Base-by-base conservation (phyloP, 2,329 filamentous ascomycete species). In the Penicillium sp. region DNA sequence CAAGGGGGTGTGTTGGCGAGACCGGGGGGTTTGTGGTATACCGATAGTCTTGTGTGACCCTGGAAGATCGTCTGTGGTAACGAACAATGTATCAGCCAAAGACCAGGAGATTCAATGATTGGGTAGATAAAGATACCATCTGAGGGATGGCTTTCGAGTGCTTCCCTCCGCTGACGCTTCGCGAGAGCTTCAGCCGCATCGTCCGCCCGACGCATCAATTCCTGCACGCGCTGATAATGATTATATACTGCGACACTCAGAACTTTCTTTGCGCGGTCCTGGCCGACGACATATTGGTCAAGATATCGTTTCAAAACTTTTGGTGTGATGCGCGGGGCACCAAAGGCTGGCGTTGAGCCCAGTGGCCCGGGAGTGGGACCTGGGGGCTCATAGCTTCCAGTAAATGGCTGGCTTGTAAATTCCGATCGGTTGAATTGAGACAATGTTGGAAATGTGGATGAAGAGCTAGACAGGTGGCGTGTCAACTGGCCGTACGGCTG, bases 261-360 rank as follows among this genome's bases (percentile, higher is more conserved):
- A 12, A 91, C 88, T 70, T 95, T 95, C 77, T 99, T 77, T 25
- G 93, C 90, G 52, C 89, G 83, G 58, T 96, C 89, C 70, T 99
- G 93, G 34, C 92, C 93, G 3, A 99, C 92, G 1, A 99, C 92
- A 67, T 95, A 99, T 65, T 93, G 88, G 67, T 99, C 93, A 28
- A 97, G 83, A 63, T 93, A 87, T 64, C 89, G 84, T 76, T 97
- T 96, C 61, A 99, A 77, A 60, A 76, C 72, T 58, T 77, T 79
- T 7, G 83, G 83, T 9, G 82, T 86, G 45, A 85, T 74, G 43
- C 75, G 75, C 28, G 80, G 79, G 27, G 76, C 76, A 49, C 80
- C 81, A 53, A 81, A 78, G 29, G 75, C 75, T 51, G 78, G 79
- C 9, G 80, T 77, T 52, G 78, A 80, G 31, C 77, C 78, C 47